Percentiles rank a stretch among this genome's conserved stretches.
These are phyloP conservation scores for Fonsecaea pedrosoi DNA, from an alignment of 2,329 filamentous ascomycete species.

Conservation along the genomic window DNA sequence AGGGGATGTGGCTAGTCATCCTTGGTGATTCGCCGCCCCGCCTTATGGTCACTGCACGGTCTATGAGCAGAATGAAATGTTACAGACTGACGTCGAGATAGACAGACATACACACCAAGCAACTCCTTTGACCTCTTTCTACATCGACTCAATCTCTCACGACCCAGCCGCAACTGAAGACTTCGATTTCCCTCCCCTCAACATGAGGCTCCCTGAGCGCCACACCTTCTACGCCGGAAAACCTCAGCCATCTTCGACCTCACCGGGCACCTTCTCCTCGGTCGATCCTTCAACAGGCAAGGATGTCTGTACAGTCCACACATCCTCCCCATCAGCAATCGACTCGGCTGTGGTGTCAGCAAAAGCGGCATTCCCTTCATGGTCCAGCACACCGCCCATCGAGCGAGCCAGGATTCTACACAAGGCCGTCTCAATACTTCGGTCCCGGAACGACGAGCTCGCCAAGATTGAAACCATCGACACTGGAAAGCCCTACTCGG, in stretches of 20 bases:
- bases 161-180: not conserved
- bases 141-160: not conserved
- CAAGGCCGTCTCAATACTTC: slow-evolving; percentile 74
- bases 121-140: not conserved
- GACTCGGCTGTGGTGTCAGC: slow-evolving; percentile 76
- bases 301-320: slow-evolving; percentile 73
- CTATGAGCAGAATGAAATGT: too few relatives aligned
- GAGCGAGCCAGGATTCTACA: slow-evolving; percentile 79
- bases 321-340: slow-evolving; percentile 70
- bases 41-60: too few relatives aligned
- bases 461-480: slow-evolving; percentile 81
- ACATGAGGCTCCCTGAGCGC: slow-evolving; percentile 45
- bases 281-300: slow-evolving; percentile 75
- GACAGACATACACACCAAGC: not conserved
- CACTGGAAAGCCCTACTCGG: slow-evolving; percentile 83
- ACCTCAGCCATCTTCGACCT: slow-evolving; percentile 58
- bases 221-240: slow-evolving; percentile 79
- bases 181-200: not conserved
- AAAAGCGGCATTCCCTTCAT: slow-evolving; percentile 72
- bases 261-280: slow-evolving; percentile 70
- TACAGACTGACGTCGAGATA: too few relatives aligned
- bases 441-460: slow-evolving; percentile 78
- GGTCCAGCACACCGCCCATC: slow-evolving; percentile 77
- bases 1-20: too few relatives aligned
- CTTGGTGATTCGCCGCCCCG: too few relatives aligned